Evolutionary conservation across 352 stramenopile genomes (phyloP), one percentile per base, ranked within the genome.

Genomic region (Pythium dissotocum): DNA sequence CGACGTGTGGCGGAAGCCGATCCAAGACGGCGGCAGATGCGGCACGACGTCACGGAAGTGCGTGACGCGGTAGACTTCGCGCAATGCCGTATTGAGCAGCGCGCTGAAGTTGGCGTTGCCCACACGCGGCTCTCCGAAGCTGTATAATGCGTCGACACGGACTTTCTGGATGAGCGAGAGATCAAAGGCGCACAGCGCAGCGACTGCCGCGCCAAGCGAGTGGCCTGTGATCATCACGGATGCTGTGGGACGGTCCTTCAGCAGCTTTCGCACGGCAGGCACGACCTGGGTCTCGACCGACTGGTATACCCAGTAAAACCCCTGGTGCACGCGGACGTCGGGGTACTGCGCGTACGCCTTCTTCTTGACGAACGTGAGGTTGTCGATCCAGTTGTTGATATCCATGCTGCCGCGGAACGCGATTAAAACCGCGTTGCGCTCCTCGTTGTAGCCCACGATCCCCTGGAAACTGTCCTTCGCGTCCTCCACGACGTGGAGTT

Each of bases 391-490:
- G 64, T 95, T 95, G 9, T 58, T 75, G 40, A 94, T 61, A 73
- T 95, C 83, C 76, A 93, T 94, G 57, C 83, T 93, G 28, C 88
- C 88, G 38, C 88, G 86, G 55, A 93, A 95, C 14, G 85, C 84
- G n/a, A 95, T 63, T 30, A 94, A 55, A 5, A 95, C 49, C 1
- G 82, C 64, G 59, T 88, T 64, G 28, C 83, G 83, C 1, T 74
- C 68, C 18, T 62, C 36, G 40, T 78, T 90, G 77, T 87, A 95
- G 33, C 85, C 87, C 32, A 94, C 78, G 32, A 95, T 73, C 0
- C 87, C 87, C 57, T 95, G 87, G 67, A 95, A 95, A 53, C 78
- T 90, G 55, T 90, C 77, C 26, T 83, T 89, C 13, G 62, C 61
- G 65, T 95, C 85, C n/a, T 87, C 71, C 40, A 95, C 79, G 16